These are phyloP conservation scores for Zelopaecilomyces penicillatus DNA, from an alignment of 2,329 filamentous ascomycete genomes.

Conservation along the genomic window DNA sequence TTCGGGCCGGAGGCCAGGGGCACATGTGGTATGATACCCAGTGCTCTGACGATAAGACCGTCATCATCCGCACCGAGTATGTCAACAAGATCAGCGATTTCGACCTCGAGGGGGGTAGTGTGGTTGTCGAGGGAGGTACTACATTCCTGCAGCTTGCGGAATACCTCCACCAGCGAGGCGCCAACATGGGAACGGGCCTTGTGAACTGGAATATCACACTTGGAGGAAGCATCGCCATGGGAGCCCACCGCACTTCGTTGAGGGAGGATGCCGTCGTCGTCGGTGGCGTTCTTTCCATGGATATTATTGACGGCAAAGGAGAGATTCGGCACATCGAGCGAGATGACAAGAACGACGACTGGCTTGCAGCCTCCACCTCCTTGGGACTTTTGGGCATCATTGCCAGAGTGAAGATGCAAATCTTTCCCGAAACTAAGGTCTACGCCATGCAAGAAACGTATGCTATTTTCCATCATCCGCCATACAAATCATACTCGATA, in stretches of 20 bases:
- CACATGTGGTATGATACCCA: slow-evolving; percentile 48
- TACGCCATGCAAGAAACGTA: slow-evolving; percentile 41
- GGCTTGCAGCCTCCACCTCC: slow-evolving; percentile 43
- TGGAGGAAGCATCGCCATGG: slow-evolving; percentile 43
- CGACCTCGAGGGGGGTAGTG: slow-evolving; percentile 32
- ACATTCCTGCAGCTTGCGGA: slow-evolving; percentile 44
- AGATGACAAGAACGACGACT: slow-evolving; percentile 36
- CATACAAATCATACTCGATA: background rate
- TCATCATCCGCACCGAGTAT: slow-evolving; percentile 38
- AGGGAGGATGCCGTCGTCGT: slow-evolving; percentile 42
- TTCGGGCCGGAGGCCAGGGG: slow-evolving; percentile 40
- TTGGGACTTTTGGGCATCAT: slow-evolving; percentile 41
- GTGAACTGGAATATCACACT: slow-evolving; percentile 48
- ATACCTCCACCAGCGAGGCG: slow-evolving; percentile 37
- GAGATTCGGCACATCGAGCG: slow-evolving; percentile 32
- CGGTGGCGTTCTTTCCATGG: slow-evolving; percentile 38
- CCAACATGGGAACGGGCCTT: slow-evolving; percentile 40
- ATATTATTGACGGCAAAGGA: slow-evolving; percentile 41
- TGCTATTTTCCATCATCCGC: slow-evolving; percentile 13
- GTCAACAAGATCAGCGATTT: slow-evolving; percentile 38
- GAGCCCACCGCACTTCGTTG: slow-evolving; percentile 40
- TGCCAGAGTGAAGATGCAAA: slow-evolving; percentile 38
- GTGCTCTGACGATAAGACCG: slow-evolving; percentile 39
- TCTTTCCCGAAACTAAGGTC: slow-evolving; percentile 43
- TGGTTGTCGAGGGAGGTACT: slow-evolving; percentile 42